These are phyloP conservation scores for Mycena kentingensis DNA, from an alignment of 768 basidiomycete species.

Conservation along the genomic window DNA sequence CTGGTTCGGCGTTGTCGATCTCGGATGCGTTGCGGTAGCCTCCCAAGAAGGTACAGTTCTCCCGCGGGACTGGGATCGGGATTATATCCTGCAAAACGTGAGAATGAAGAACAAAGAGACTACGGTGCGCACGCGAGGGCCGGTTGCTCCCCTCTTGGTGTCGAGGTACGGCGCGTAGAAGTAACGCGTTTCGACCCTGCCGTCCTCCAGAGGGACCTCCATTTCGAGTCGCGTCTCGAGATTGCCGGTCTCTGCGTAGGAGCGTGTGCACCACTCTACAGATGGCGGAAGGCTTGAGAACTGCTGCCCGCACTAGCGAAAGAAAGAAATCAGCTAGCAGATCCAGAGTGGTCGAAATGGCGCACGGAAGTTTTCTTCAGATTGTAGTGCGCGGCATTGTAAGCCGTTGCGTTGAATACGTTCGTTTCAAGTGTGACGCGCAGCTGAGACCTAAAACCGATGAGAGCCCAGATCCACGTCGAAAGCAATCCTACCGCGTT, in stretches of 20 bases:
- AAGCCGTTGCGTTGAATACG: slow-evolving; percentile 31
- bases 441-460: slow-evolving; percentile 33
- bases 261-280: slow-evolving; percentile 24
- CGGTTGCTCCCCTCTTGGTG: slow-evolving; percentile 24
- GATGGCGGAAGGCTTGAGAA: slow-evolving; percentile 20
- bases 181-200: slow-evolving; percentile 26
- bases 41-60: slow-evolving; percentile 30
- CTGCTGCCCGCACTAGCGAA: slow-evolving; percentile 27
- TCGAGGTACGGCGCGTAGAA: slow-evolving; percentile 37
- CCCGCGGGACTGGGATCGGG: slow-evolving; percentile 34
- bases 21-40: background rate
- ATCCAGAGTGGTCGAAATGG: background rate
- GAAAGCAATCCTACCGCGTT: slow-evolving; percentile 30
- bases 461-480: background rate
- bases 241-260: slow-evolving; percentile 29
- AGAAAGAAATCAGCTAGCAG: background rate
- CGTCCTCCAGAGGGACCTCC: slow-evolving; percentile 17
- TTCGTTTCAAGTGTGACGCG: slow-evolving; percentile 35
- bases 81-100: slow-evolving; percentile 31
- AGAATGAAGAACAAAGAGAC: background rate
- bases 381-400: slow-evolving; percentile 28
- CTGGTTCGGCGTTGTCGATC: too few species aligned
- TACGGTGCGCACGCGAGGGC: slow-evolving; percentile 31
- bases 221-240: slow-evolving; percentile 35
- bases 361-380: slow-evolving; percentile 28